Base-by-base conservation (phyloP, 2,329 filamentous ascomycete species). In the Penicillium sp. region DNA sequence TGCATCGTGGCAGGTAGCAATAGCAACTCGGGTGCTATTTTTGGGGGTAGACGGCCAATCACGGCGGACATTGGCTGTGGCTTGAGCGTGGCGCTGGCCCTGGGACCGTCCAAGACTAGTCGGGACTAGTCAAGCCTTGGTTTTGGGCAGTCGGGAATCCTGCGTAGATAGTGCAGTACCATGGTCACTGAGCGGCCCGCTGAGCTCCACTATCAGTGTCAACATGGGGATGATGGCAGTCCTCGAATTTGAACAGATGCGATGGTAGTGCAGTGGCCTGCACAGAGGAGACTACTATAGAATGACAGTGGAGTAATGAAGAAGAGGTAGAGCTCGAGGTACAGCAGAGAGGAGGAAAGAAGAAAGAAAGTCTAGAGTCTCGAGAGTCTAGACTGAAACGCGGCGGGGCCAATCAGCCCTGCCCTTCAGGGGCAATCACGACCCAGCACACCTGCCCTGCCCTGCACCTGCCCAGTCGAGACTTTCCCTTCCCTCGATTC, bases 351-450 rank as follows among this genome's bases (percentile, higher is more conserved):
- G 50, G 46, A 39, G 39, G 12, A 7, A 20, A 49, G 26, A n/a
- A 40, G 34, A 46, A 44, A 27, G 33, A 21, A 20, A 47, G 55
- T 55, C 57, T 58, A 54, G 57, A 60, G 52, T 53, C 55, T n/a
- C n/a, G 33, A 21, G 18, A 47, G 55, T 55, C 57, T 58, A 54
- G 57, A 60, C 55, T 61, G 59, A 61, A 61, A 61, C 59, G 46
- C 21, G 48, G 26, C 27, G 34, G 54, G 37, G 26, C 52, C 59
- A 60, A 59, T 59, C 58, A 61, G 41, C 44, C 50, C 20, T 33
- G 42, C 7, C 37, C 37, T 40, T 56, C 54, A 60, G 57, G 59
- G 59, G 57, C 15, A 37, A 42, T 45, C 50, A 37, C 49, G 37
- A 40, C 21, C 29, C 34, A 34, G 23, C 49, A 34, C 42, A 29